Conservation (phyloP, 768 basidiomycete genomes). For the Gelatoporia subvermispora region DNA sequence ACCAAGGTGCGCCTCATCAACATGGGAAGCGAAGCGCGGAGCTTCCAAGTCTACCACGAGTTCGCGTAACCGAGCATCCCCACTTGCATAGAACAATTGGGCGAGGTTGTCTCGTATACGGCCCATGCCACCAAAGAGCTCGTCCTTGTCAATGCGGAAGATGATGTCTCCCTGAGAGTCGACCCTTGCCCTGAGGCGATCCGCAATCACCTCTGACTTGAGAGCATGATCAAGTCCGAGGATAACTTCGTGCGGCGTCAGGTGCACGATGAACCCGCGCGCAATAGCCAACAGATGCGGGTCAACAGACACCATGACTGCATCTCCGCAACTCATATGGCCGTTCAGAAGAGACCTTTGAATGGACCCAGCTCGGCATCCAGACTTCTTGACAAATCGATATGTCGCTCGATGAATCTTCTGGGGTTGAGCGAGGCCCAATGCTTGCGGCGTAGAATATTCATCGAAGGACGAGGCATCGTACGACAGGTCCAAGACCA, state of each 20-base stretch:
- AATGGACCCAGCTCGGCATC: constrained; percentile 1
- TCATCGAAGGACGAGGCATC: constrained; percentile 10
- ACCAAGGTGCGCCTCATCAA: constrained; percentile 26
- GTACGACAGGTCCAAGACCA: constrained; percentile 59
- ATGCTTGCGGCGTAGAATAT: constrained; percentile 26
- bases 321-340: constrained; percentile 74
- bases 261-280: constrained; percentile 75
- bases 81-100: constrained; percentile 77
- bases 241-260: constrained; percentile 58
- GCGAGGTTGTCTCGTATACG: constrained; percentile 89
- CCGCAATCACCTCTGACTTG: constrained; percentile 40
- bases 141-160: constrained; percentile 94
- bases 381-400: constrained; percentile 42
- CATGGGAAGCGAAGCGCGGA: constrained; percentile 53
- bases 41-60: constrained; percentile 77
- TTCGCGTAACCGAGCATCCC: constrained; percentile 59
- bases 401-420: constrained; percentile 82
- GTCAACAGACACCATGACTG: constrained; percentile 83
- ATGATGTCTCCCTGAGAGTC: constrained; percentile 26
- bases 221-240: constrained; percentile 83
- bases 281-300: constrained; percentile 81
- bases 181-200: constrained; percentile 24
- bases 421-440: too few species aligned
- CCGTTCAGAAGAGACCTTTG: constrained; percentile 59
- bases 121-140: constrained; percentile 80